A percentile compares a stretch with the other conserved stretches of the same genome.
Conservation (phyloP, 208 protist genomes). For the Trypanosoma avium region DNA sequence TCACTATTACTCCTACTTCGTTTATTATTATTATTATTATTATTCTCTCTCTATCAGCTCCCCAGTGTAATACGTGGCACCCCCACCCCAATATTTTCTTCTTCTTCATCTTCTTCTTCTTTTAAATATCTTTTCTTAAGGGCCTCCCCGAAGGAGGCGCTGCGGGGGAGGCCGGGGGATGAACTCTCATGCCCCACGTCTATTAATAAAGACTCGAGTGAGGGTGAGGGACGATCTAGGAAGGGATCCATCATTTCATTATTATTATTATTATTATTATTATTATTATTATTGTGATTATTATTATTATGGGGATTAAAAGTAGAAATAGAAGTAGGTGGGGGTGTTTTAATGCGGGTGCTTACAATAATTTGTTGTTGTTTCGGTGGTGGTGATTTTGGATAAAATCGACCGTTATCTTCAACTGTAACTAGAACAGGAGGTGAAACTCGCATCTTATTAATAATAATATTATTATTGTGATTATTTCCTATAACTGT, state of each 20-base stretch:
- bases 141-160: conserved; percentile 59
- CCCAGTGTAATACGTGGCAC: background rate
- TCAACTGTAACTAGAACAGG: background rate
- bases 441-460: background rate
- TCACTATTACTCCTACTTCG: background rate
- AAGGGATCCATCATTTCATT: conserved; percentile 13
- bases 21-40: conserved; percentile 2
- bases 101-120: conserved; percentile 61
- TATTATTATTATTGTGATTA: no score
- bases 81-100: conserved; percentile 10
- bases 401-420: background rate
- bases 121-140: conserved; percentile 82
- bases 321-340: background rate
- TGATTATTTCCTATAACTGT: background rate
- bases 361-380: no score
- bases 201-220: conserved; percentile 51
- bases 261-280: no score
- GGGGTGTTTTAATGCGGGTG: background rate
- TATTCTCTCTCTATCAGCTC: background rate
- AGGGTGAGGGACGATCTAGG: conserved; percentile 20
- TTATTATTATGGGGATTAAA: background rate
- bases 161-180: conserved; percentile 29
- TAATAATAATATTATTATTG: background rate
- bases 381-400: no score
- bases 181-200: conserved; percentile 41